Evolutionary conservation across 2,329 filamentous ascomycete species (phyloP).

Genomic region (Arthroderma sp.): DNA sequence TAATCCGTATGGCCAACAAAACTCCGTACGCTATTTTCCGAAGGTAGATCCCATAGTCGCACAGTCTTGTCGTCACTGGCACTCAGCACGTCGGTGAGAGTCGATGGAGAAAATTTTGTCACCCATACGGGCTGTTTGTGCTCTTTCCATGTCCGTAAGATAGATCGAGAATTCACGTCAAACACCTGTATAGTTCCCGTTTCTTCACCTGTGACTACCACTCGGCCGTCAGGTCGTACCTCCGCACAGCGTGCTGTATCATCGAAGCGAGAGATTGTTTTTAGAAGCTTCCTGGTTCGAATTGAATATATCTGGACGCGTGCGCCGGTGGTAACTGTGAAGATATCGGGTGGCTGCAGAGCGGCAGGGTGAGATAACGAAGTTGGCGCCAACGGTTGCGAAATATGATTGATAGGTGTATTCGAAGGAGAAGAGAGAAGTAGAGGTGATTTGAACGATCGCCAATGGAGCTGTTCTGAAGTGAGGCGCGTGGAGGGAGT

Average conservation of each 20-base stretch:
- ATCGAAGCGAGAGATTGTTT: conserved; percentile 88
- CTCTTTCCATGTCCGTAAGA: conserved; percentile 87
- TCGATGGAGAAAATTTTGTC: conserved; percentile 80
- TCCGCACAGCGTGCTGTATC: conserved; percentile 83
- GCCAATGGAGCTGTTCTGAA: conserved; percentile 93
- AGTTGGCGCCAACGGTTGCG: conserved; percentile 45
- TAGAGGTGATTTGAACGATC: conserved; percentile 81
- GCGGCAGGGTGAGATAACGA: conserved; percentile 31
- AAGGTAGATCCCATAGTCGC: conserved; percentile 83
- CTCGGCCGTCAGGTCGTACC: conserved; percentile 73
- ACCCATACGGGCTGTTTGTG: conserved; percentile 92
- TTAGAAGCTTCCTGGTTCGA: conserved; percentile 78
- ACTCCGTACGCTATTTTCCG: conserved; percentile 58
- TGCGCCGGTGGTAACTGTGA: conserved; percentile 88
- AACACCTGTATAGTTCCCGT: conserved; percentile 89
- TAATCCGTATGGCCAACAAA: conserved; percentile 88
- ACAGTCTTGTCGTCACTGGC: conserved; percentile 89
- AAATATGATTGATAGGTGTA: conserved; percentile 82
- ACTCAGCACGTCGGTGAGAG: conserved; percentile 75
- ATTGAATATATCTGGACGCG: conserved; percentile 89
- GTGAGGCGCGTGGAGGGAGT: conserved; percentile 66
- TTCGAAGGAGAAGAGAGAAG: conserved; percentile 82
- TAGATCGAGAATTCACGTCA: conserved; percentile 76
- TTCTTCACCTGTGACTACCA: conserved; percentile 84
- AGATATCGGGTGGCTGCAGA: conserved; percentile 44